These are phyloP conservation scores for Termitomyces heimii DNA, from an alignment of 768 basidiomycete species.

Conservation along the genomic window DNA sequence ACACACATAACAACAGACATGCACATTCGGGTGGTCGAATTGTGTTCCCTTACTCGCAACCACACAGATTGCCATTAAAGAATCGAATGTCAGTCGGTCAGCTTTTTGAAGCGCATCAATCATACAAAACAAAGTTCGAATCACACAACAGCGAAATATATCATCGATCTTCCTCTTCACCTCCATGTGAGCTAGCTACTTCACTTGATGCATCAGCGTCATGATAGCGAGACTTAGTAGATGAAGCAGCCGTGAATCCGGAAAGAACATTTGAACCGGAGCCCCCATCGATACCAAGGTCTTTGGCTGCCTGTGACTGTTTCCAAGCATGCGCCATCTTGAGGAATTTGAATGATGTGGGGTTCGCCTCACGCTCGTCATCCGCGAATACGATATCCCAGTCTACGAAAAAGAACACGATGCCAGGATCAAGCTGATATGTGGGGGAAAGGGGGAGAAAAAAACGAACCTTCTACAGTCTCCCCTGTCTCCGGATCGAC, in stretches of 20 bases:
- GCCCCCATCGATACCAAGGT: conserved; percentile 18
- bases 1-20: too few species aligned
- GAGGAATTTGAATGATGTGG: conserved; percentile 91
- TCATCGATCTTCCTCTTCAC: conserved; percentile 7
- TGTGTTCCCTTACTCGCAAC: background rate
- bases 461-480: conserved; percentile 70
- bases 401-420: conserved; percentile 40
- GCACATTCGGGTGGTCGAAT: too few species aligned
- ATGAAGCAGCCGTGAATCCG: conserved; percentile 40
- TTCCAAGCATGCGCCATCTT: conserved; percentile 95
- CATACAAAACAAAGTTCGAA: background rate
- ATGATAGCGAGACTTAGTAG: background rate
- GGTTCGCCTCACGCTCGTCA: conserved; percentile 91
- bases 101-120: background rate
- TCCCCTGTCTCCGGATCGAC: conserved; percentile 83
- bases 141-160: background rate
- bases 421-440: background rate
- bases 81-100: background rate
- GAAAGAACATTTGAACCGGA: conserved; percentile 31
- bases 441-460: background rate
- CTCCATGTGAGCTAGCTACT: conserved; percentile 13
- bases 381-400: conserved; percentile 96
- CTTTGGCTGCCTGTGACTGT: conserved; percentile 40
- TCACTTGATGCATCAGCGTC: conserved; percentile 11
- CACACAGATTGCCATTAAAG: background rate